Base-by-base conservation (phyloP, 768 basidiomycete genomes). In the Phaeotremella fagi region DNA sequence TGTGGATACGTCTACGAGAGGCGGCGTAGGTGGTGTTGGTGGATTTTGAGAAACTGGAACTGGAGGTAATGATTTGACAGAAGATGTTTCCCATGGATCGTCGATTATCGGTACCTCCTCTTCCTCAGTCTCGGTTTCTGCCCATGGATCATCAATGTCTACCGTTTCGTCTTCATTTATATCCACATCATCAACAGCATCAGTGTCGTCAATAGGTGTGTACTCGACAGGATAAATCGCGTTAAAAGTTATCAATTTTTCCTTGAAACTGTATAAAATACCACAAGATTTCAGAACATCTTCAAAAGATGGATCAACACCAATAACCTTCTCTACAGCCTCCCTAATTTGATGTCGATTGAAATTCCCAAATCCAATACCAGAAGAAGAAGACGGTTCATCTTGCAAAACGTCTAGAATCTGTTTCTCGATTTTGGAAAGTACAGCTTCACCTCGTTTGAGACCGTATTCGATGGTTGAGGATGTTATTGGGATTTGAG, bases 1-100 rank as follows among this genome's bases (percentile, higher is more conserved):
- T 9, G 75, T 62, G 9, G 82, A 77, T 20, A 94, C 79, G 1
- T 81, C 63, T 24, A 74, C 45, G 1, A 60, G 48, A 0, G 52
- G 50, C 20, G 48, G 9, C 11, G 22, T 23, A 16, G 25, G 41
- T 20, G 24, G 33, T 9, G 20, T 33, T 18, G 22, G 51, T 6
- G 22, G 18, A 24, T 35, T 22, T 12, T 31, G 46, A 4, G 14
- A 41, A 23, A 1, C 28, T n/a, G 48, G 22, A 27, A 16, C 5
- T n/a, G 45, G n/a, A 22, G 22, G 23, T n/a, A 23, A 23, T 22
- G 44, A 36, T 24, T 50, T 50, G 5, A 12, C 33, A 5, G 26
- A 22, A 31, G 42, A 26, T 1, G 47, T 41, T 20, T 45, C 57
- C 61, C 61, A 63, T 16, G 57, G 61, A 48, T 63, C 61, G 22